These are phyloP conservation scores for Tylopilus subfusipes DNA, from an alignment of 768 basidiomycete genomes.

Conservation along the genomic window DNA sequence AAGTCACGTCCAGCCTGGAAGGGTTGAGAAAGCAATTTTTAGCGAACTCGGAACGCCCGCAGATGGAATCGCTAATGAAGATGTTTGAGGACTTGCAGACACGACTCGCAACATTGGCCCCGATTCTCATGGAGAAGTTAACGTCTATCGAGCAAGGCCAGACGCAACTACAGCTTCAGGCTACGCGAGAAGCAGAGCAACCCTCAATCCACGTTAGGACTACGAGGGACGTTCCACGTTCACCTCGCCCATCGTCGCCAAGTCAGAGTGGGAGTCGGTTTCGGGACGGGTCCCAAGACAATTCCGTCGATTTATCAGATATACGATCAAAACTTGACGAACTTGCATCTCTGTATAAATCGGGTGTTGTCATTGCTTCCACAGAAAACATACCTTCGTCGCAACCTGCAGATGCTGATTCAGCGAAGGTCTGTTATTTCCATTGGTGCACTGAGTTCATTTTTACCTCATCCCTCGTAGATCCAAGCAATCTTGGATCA, in stretches of 20 bases:
- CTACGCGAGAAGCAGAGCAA: slow-evolving; percentile 5
- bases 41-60: slow-evolving; percentile 5
- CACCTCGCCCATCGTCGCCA: not conserved
- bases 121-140: slow-evolving; percentile 34
- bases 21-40: slow-evolving; percentile 16
- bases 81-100: slow-evolving; percentile 39
- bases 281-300: not conserved
- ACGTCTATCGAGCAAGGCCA: slow-evolving; percentile 29
- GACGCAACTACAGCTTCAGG: slow-evolving; percentile 16
- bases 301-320: slow-evolving; percentile 23
- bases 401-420: slow-evolving; percentile 3
- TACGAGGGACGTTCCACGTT: slow-evolving; percentile 12
- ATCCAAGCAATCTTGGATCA: slow-evolving; percentile 45
- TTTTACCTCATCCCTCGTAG: slow-evolving; percentile 17
- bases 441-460: not conserved
- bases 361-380: not conserved
- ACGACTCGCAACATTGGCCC: slow-evolving; percentile 39
- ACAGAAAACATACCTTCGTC: not conserved
- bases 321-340: slow-evolving; percentile 38
- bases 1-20: slow-evolving; percentile 14
- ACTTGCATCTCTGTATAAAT: slow-evolving; percentile 27
- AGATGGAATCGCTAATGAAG: slow-evolving; percentile 24
- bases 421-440: slow-evolving; percentile 20
- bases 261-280: not conserved
- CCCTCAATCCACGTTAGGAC: not conserved